Base-by-base conservation (phyloP, 177 flowering plant genomes). In the Vitis hybrid region DNA sequence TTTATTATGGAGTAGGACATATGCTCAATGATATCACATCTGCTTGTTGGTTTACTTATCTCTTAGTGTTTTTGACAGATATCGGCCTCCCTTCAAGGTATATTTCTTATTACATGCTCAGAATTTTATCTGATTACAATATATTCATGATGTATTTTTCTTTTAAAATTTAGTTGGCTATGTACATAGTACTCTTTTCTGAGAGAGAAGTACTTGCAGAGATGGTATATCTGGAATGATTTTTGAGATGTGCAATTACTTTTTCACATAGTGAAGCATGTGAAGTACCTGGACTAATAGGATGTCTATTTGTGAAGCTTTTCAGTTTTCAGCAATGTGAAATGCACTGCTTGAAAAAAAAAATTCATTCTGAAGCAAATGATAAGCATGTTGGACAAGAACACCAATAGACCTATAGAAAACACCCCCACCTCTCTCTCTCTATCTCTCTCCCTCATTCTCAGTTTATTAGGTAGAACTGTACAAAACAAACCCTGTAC, bases 11-110 rank as follows among this genome's bases (percentile, higher is more conserved):
- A 4, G 86, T 89, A 7, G 99, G 97, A 15, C 99, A 94, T 80
- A 90, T 94, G 99, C 92, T 94, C 59, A 94, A 94, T 79, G 99
- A 94, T 86, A 90, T 94, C 70, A 94, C 97, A 65, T 82, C 97
- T 67, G 83, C 97, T 3, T 94, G 97, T 79, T 94, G 99, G 99
- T 94, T 92, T 74, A 94, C 97, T 35, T 94, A 92, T 81, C 92
- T 94, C 60, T 76, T 94, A 64, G 75, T 94, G 67, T 94, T 89
- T 80, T 73, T 94, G 78, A 94, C 97, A 24, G 94, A 90, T 48
- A 91, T 94, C 80, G 96, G 97, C 16, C 70, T 94, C 50, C 78
- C 95, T 15, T 86, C 99, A 57, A 85, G 94, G 99, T 91, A 77
- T 35, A 67, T 62, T 48, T 56, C 21, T 55, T 32, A 2, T 40